Evolutionary conservation across 768 basidiomycete species (phyloP).

Genomic region (Lepiota subincarnata): DNA sequence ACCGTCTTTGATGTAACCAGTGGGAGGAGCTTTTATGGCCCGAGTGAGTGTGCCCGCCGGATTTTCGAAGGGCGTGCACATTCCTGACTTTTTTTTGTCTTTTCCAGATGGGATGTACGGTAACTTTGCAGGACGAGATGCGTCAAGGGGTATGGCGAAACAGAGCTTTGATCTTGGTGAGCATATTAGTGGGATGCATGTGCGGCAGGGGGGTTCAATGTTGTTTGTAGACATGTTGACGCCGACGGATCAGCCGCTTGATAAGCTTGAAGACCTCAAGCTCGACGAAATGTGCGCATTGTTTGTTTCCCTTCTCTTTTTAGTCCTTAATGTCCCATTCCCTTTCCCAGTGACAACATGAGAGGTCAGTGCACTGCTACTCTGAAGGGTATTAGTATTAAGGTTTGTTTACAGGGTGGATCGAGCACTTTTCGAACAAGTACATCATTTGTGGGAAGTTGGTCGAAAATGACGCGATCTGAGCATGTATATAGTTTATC

Average conservation of each 20-base stretch:
- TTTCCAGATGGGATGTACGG: constrained; percentile 83
- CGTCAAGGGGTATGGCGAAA: constrained; percentile 95
- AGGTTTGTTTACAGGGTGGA: constrained; percentile 60
- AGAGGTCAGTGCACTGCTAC: constrained; percentile 44
- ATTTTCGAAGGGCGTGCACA: constrained; percentile 23
- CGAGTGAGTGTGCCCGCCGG: constrained; percentile 52
- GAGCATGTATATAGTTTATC: constrained; percentile 13
- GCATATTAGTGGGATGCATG: constrained; percentile 19
- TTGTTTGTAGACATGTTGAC: constrained; percentile 77
- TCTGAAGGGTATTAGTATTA: constrained; percentile 1
- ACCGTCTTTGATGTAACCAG: constrained; percentile 91
- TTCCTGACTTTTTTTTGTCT: no score
- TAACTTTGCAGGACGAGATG: constrained; percentile 96
- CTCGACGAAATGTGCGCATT: constrained; percentile 75
- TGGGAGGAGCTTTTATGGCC: constrained; percentile 92
- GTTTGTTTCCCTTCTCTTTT: constrained; percentile 1
- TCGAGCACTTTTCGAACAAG: constrained; percentile 90
- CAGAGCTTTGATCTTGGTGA: constrained; percentile 91
- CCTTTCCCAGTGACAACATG: constrained; percentile 80
- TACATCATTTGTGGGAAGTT: constrained; percentile 89
- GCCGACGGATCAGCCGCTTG: constrained; percentile 79
- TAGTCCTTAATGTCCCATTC: constrained; percentile 8
- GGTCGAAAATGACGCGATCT: constrained; percentile 69
- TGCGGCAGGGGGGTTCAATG: not conserved
- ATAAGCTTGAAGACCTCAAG: constrained; percentile 75